Evolutionary conservation across 768 basidiomycete species (phyloP).

Genomic region (Epithele typhae): DNA sequence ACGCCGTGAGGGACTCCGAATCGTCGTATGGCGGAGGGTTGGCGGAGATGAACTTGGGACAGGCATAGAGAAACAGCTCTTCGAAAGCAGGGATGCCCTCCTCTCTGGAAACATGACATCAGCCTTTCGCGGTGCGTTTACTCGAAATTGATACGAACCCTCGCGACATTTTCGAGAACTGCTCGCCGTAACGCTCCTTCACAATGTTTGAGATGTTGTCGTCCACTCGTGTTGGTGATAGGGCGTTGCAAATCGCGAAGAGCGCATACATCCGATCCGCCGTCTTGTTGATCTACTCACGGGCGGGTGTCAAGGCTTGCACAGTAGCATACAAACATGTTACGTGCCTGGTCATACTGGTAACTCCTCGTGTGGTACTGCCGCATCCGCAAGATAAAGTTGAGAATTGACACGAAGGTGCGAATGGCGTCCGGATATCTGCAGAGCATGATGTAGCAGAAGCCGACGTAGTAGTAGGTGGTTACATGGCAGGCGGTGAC

Average conservation of each 20-base stretch:
- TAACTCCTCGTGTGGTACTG: conserved; percentile 96
- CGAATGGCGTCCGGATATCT: conserved; percentile 95
- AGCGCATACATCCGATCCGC: conserved; percentile 98
- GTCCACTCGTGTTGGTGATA: conserved; percentile 89
- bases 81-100: conserved; percentile 79
- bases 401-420: conserved; percentile 86
- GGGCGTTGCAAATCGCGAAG: conserved; percentile 88
- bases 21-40: conserved; percentile 95
- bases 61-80: conserved; percentile 91
- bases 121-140: not conserved
- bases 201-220: conserved; percentile 92
- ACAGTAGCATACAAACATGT: not conserved
- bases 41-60: conserved; percentile 95
- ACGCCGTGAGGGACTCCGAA: conserved; percentile 47
- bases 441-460: conserved; percentile 94
- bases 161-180: conserved; percentile 78
- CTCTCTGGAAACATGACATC: conserved; percentile 40
- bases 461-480: conserved; percentile 93
- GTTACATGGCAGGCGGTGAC: conserved; percentile 97
- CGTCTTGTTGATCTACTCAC: conserved; percentile 84
- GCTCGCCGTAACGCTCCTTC: conserved; percentile 92
- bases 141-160: conserved; percentile 70
- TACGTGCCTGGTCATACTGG: conserved; percentile 85
- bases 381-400: conserved; percentile 94
- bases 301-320: no score